Conservation (phyloP, 2,329 filamentous ascomycete species). For the Ophiognomonia clavigignenti-juglandacearum region DNA sequence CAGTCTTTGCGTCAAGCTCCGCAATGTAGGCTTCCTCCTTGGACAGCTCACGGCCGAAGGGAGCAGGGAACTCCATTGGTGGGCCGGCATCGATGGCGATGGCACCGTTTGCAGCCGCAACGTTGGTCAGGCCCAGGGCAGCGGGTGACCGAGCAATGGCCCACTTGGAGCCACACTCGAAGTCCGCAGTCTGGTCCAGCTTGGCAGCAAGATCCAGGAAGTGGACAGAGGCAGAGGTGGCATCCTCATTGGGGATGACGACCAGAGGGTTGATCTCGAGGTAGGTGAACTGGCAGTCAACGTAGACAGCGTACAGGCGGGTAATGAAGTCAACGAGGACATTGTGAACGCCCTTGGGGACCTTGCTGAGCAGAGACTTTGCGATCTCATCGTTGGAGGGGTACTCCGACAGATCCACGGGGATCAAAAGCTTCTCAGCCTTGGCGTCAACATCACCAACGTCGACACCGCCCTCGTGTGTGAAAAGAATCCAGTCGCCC, state of each 20-base stretch:
- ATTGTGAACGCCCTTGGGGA: conserved; percentile 93
- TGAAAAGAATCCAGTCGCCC: conserved; percentile 99
- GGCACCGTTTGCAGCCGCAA: conserved; percentile 63
- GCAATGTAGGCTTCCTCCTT: conserved; percentile 99
- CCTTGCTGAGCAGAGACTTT: conserved; percentile 77
- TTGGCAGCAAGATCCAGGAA: conserved; percentile 99
- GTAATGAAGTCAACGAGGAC: conserved; percentile 99
- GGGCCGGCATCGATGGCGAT: conserved; percentile 93
- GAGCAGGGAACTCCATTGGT: conserved; percentile 98
- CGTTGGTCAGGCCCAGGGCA: conserved; percentile 75
- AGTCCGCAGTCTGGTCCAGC: conserved; percentile 98
- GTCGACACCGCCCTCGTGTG: conserved; percentile 98
- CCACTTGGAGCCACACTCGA: conserved; percentile 99
- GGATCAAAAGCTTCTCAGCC: conserved; percentile 96
- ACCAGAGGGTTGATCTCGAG: conserved; percentile 99
- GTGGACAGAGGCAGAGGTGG: conserved; percentile 89
- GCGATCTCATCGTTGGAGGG: conserved; percentile 96
- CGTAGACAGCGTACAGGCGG: conserved; percentile 95
- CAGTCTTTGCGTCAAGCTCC: conserved; percentile 98
- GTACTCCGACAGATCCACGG: conserved; percentile 90
- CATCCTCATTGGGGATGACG: conserved; percentile 89
- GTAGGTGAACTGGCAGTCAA: conserved; percentile 99
- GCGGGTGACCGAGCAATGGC: conserved; percentile 88
- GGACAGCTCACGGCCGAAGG: conserved; percentile 95
- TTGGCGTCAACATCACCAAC: conserved; percentile 98